Conservation (phyloP, 768 basidiomycete genomes). For the Boletus rubroflammeus region DNA sequence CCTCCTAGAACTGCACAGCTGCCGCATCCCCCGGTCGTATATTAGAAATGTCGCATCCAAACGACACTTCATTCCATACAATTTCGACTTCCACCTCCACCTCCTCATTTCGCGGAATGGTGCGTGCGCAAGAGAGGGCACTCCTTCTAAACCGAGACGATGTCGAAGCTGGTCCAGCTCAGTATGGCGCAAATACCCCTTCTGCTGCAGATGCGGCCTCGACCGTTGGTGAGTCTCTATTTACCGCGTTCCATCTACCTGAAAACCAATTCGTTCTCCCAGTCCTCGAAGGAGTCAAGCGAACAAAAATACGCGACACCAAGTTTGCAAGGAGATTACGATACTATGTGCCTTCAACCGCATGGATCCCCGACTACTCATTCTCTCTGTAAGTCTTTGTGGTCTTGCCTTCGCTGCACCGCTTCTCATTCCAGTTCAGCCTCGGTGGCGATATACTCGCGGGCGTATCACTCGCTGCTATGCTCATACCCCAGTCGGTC, state of each 20-base stretch:
- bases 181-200: conserved; percentile 18
- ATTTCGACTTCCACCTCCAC: conserved; percentile 29
- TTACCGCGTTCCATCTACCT: not conserved
- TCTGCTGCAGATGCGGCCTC: conserved; percentile 16
- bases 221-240: conserved; percentile 14
- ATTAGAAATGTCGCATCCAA: conserved; percentile 11
- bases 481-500: conserved; percentile 84
- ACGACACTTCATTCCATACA: conserved; percentile 14
- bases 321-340: conserved; percentile 48
- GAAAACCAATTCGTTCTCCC: not conserved
- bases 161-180: conserved; percentile 24
- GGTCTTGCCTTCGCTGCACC: not conserved
- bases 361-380: conserved; percentile 80
- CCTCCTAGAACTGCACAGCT: not conserved
- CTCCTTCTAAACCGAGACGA: conserved; percentile 25
- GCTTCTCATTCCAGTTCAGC: conserved; percentile 29
- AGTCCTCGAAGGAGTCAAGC: conserved; percentile 15
- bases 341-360: conserved; percentile 75
- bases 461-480: conserved; percentile 80
- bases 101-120: conserved; percentile 25
- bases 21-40: not conserved
- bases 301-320: conserved; percentile 19
- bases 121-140: conserved; percentile 19
- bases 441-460: conserved; percentile 74
- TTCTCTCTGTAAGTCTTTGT: conserved; percentile 51